phyloP scores from a whole-genome alignment of 1,284 basidiomycete genomes.

The Fomitopsis betulina region DNA sequence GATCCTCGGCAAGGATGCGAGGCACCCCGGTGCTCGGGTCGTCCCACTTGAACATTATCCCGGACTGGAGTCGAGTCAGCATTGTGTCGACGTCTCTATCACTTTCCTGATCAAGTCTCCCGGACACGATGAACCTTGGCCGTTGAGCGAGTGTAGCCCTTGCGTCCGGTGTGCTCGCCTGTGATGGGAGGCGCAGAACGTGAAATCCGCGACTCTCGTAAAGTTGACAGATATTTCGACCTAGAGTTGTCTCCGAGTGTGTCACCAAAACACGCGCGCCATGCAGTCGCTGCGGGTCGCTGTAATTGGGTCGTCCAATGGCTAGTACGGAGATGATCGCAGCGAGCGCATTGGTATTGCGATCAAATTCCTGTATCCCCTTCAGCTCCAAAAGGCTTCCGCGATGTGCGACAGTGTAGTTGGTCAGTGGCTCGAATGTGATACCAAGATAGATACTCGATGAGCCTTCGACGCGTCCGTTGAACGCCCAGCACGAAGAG shows the following conservation, averaged over 20 bases:
- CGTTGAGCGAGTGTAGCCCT: background rate
- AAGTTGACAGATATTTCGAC: slow-evolving; percentile 2
- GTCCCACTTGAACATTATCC: slow-evolving; percentile 11
- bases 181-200: background rate
- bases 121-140: slow-evolving; percentile 10
- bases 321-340: slow-evolving; percentile 6
- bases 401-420: slow-evolving; percentile 7
- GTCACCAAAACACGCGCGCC: slow-evolving; percentile 5
- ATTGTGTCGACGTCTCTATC: background rate
- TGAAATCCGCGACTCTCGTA: slow-evolving; percentile 4
- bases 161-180: background rate
- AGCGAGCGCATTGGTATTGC: background rate
- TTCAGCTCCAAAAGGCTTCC: background rate
- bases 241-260: slow-evolving; percentile 3
- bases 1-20: slow-evolving; percentile 2
- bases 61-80: background rate
- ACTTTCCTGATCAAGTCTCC: background rate
- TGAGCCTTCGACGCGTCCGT: slow-evolving; percentile 4
- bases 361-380: no score
- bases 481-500: slow-evolving; percentile 5
- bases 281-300: slow-evolving; percentile 8
- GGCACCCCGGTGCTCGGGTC: slow-evolving; percentile 7
- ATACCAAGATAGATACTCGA: slow-evolving; percentile 8
- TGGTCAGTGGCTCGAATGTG: slow-evolving; percentile 5
- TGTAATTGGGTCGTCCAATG: slow-evolving; percentile 4